phyloP scores from a whole-genome alignment of 2,329 filamentous ascomycete species.

The Chaetomium sp. region DNA sequence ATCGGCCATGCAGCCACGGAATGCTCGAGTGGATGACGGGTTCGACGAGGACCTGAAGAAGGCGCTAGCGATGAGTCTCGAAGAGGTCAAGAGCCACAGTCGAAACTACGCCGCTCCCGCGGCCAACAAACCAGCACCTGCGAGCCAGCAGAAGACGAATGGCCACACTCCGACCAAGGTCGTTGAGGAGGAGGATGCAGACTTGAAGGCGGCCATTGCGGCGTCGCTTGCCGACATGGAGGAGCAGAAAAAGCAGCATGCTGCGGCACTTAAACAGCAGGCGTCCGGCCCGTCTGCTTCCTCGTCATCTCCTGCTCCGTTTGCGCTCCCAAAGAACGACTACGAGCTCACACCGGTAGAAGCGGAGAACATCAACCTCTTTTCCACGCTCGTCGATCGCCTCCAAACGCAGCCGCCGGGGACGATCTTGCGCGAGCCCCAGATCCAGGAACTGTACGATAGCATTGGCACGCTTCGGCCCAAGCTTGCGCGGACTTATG shows the following conservation, averaged over 20 bases:
- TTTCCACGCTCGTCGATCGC: conserved; percentile 87
- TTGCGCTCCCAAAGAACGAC: conserved; percentile 72
- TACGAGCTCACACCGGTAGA: conserved; percentile 92
- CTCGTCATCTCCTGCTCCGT: conserved; percentile 44
- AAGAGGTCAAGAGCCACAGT: conserved; percentile 74
- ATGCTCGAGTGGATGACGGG: conserved; percentile 77
- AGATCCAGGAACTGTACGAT: conserved; percentile 97
- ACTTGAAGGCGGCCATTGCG: conserved; percentile 89
- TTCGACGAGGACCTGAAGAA: conserved; percentile 94
- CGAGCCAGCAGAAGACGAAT: conserved; percentile 31
- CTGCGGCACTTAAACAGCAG: conserved; percentile 75
- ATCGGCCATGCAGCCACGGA: conserved; percentile 79
- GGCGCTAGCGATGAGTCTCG: conserved; percentile 92
- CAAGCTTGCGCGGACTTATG: conserved; percentile 90
- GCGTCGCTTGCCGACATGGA: conserved; percentile 96
- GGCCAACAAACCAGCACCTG: conserved; percentile 29
- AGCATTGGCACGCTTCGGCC: conserved; percentile 90
- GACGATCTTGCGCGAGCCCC: conserved; percentile 91
- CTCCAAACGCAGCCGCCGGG: conserved; percentile 92
- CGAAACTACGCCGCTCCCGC: conserved; percentile 64
- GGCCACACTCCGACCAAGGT: conserved; percentile 34
- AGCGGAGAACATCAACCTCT: conserved; percentile 95
- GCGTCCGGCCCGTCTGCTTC: conserved; percentile 46
- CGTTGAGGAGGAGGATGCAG: conserved; percentile 82
- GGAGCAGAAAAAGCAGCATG: conserved; percentile 89